Evolutionary conservation across 495 filamentous ascomycete genomes (phyloP).

Genomic region (Penicillium cinerascens): DNA sequence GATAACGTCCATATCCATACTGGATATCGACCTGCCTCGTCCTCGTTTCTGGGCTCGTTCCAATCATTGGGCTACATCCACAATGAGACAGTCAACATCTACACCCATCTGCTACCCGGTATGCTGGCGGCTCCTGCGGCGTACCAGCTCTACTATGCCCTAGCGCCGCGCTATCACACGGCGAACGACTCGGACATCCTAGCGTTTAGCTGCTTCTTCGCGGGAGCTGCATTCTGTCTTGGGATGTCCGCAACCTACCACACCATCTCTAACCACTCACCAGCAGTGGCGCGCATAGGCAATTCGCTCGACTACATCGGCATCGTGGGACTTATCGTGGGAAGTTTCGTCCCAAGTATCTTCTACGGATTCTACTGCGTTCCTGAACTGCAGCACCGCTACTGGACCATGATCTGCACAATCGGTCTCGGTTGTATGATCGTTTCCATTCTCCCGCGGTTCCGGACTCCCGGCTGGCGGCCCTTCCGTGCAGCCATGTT

Average conservation of each 20-base stretch:
- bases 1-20: conserved; percentile 74
- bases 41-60: conserved; percentile 60
- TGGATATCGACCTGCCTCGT: conserved; percentile 68
- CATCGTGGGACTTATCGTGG: conserved; percentile 84
- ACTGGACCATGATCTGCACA: conserved; percentile 76
- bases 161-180: conserved; percentile 64
- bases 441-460: conserved; percentile 73
- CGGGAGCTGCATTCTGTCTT: conserved; percentile 69
- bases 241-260: conserved; percentile 84
- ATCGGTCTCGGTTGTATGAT: conserved; percentile 70
- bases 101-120: conserved; percentile 68
- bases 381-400: conserved; percentile 56
- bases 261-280: conserved; percentile 65
- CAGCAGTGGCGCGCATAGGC: conserved; percentile 53
- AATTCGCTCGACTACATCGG: conserved; percentile 87
- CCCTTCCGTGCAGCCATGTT: conserved; percentile 91
- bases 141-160: conserved; percentile 41
- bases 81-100: conserved; percentile 96
- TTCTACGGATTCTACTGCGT: conserved; percentile 83
- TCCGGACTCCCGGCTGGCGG: conserved; percentile 77
- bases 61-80: conserved; percentile 71
- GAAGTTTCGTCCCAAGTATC: conserved; percentile 79
- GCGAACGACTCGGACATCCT: conserved; percentile 62
- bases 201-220: conserved; percentile 76
- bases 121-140: conserved; percentile 38